Evolutionary conservation across 345 rosid species (phyloP).

Genomic region (Bretschneidera sinensis): DNA sequence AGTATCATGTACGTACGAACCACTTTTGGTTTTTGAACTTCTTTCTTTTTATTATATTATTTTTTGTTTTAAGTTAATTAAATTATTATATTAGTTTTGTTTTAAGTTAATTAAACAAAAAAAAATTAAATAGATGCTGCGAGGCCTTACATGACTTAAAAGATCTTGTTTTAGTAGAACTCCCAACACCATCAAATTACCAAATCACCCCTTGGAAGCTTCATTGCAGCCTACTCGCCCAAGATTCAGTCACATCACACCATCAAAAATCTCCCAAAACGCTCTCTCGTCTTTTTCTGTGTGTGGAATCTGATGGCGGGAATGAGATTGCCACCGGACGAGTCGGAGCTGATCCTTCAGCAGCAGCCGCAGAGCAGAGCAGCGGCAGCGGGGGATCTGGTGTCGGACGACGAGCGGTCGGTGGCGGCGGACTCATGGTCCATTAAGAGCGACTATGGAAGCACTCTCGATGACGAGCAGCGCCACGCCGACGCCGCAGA

Average conservation of each 20-base stretch:
- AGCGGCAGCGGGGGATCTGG: constrained; percentile 40
- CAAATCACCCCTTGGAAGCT: no score
- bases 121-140: no score
- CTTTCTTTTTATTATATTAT: no score
- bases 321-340: constrained; percentile 52
- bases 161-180: no score
- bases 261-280: neutral
- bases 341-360: constrained; percentile 45
- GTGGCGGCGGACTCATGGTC: constrained; percentile 99
- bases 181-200: no score
- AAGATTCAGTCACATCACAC: neutral
- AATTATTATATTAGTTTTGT: no score
- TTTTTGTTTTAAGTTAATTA: no score
- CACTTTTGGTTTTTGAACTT: neutral
- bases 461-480: constrained; percentile 97
- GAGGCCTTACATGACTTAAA: no score
- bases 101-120: no score
- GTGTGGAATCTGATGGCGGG: constrained; percentile 58
- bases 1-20: constrained; percentile 5
- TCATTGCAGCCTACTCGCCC: neutral
- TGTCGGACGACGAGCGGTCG: constrained; percentile 96
- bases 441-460: constrained; percentile 93
- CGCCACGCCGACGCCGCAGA: constrained; percentile 96
- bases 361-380: constrained; percentile 31
- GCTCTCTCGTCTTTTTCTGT: neutral